Base-by-base conservation (phyloP, 2,329 filamentous ascomycete species). In the Amylocarpus encephaloides region DNA sequence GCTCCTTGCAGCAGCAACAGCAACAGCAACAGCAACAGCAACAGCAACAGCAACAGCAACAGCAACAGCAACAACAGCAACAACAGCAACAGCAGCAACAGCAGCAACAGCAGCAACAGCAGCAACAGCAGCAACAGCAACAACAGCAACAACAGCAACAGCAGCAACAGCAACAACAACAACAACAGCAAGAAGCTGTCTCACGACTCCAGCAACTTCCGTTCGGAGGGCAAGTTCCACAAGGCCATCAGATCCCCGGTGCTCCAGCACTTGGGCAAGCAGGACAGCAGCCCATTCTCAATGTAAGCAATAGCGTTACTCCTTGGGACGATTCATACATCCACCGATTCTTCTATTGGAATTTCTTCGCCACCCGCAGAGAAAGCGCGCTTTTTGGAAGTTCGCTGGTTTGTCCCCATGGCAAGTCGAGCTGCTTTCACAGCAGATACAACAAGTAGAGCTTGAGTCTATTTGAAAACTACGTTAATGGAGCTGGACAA, bases 241-340 rank as follows among this genome's bases (percentile, higher is more conserved):
- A 61, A 46, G 58, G 56, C 16, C 64, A 67, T 57, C 64, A 63
- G 42, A 60, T 64, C 12, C 54, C 60, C 34, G 64, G 63, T 22
- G 58, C 57, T 52, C 73, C 80, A 54, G 77, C 77, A 13, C 75
- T 88, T 65, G 78, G 82, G 11, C 86, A 90, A 68, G 32, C 16
- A 2, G 45, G 45, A 34, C 88, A 92, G 67, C 88, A 93, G 65
- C 88, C 88, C 4, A 94, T 94, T 60, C 71, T 94, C 47, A 87
- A 87, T 67, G 79, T 82, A 69, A 71, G 78, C 18, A 12, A 32
- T 18, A 15, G 9, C 19, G 13, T 34, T 38, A n/a, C n/a, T 47
- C 6, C 45, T 49, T 38, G 38, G 52, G 7, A 26, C 22, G 22
- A 26, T 26, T 26, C 22, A 26, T 26, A 26, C 4, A 7, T 26